Conservation (phyloP, 352 stramenopile genomes). For the Blastocystis sp. region DNA sequence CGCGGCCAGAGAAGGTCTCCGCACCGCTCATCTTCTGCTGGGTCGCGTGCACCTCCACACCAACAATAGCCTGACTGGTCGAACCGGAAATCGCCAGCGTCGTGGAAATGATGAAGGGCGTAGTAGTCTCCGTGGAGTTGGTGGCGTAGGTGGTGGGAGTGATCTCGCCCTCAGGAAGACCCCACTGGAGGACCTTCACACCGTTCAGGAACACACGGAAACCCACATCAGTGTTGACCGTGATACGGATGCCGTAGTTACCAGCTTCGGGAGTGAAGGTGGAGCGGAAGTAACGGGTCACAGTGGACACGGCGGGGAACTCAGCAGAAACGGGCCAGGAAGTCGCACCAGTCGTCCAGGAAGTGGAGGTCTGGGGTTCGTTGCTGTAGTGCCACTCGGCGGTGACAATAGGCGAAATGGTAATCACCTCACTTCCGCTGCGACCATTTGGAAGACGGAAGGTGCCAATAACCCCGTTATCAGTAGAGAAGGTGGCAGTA, state of each 20-base stretch:
- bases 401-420: background rate
- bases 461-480: background rate
- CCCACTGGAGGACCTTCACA: background rate
- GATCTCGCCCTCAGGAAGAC: conserved; percentile 6
- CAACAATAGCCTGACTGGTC: background rate
- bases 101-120: background rate
- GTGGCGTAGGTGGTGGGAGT: background rate
- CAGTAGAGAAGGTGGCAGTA: background rate
- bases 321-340: background rate
- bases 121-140: background rate
- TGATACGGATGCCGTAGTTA: conserved; percentile 23
- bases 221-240: conserved; percentile 46
- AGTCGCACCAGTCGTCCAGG: conserved; percentile 38
- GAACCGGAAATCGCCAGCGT: background rate
- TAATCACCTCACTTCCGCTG: background rate
- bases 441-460: background rate
- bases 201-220: conserved; percentile 58
- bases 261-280: background rate
- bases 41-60: conserved; percentile 53
- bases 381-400: conserved; percentile 31
- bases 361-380: background rate
- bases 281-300: conserved; percentile 60
- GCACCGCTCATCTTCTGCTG: background rate
- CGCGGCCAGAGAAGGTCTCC: conserved; percentile 8
- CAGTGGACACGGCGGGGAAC: conserved; percentile 47